A percentile compares a stretch with the other conserved stretches of the same genome.
These are phyloP conservation scores for Colletotrichum sp. DNA, from an alignment of 2,329 filamentous ascomycete genomes.

Conservation along the genomic window DNA sequence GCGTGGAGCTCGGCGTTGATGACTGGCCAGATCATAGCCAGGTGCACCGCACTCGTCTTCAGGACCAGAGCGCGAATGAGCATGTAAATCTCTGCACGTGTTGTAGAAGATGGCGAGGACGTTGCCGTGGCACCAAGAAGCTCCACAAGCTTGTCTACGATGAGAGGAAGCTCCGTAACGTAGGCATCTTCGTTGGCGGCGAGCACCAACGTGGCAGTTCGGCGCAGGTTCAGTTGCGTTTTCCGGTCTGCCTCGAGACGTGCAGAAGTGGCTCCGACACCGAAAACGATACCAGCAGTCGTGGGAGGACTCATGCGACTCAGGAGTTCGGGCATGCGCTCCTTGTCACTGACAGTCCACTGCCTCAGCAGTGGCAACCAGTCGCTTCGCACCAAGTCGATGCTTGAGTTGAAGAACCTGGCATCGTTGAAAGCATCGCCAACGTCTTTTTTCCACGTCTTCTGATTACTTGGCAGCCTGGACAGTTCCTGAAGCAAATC, in stretches of 20 bases:
- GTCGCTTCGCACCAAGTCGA: conserved; percentile 68
- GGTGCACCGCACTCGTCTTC: conserved; percentile 77
- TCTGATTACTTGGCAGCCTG: conserved; percentile 79
- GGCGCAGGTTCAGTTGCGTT: conserved; percentile 86
- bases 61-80: conserved; percentile 83
- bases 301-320: conserved; percentile 82
- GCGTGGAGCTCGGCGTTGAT: conserved; percentile 86
- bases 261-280: conserved; percentile 94
- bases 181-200: conserved; percentile 81
- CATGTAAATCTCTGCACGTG: conserved; percentile 88
- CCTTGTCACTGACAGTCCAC: conserved; percentile 87
- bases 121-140: conserved; percentile 82
- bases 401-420: conserved; percentile 78
- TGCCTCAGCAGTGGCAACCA: conserved; percentile 88
- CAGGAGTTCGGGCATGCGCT: conserved; percentile 82
- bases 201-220: conserved; percentile 80
- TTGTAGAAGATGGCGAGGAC: conserved; percentile 90
- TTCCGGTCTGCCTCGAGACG: conserved; percentile 93
- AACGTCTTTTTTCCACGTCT: conserved; percentile 92
- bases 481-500: conserved; percentile 78
- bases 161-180: conserved; percentile 72
- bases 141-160: conserved; percentile 87
- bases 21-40: conserved; percentile 88
- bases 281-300: conserved; percentile 95
- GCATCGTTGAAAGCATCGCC: conserved; percentile 90